phyloP scores from a whole-genome alignment of 2,329 filamentous ascomycete species.

The Gaeumannomyces tritici region DNA sequence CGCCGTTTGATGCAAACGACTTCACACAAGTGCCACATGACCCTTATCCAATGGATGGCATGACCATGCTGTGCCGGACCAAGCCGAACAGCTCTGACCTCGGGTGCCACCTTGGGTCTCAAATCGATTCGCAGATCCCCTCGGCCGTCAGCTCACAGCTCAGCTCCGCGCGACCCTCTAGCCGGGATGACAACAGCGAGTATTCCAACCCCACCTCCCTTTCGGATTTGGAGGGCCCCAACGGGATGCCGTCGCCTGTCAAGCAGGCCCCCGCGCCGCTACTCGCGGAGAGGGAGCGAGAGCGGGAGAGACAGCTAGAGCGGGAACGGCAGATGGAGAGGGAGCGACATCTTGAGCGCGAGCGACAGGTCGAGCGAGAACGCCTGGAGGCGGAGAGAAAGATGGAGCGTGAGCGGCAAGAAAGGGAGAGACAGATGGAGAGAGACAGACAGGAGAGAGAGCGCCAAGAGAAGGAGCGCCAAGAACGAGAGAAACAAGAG shows the following conservation, averaged over 20 bases:
- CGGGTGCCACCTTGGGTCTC: constrained; percentile 22
- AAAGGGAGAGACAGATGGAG: not conserved
- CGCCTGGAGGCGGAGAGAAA: not conserved
- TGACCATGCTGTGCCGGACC: constrained; percentile 91
- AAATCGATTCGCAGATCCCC: constrained; percentile 40
- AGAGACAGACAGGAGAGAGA: not conserved
- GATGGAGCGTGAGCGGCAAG: not conserved
- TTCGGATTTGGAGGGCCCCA: constrained; percentile 73
- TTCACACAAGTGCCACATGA: constrained; percentile 74
- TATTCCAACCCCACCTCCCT: constrained; percentile 83
- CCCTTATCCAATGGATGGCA: constrained; percentile 87
- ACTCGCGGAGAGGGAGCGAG: not conserved
- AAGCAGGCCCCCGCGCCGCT: constrained; percentile 41
- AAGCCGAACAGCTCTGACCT: constrained; percentile 15
- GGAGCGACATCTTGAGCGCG: not conserved
- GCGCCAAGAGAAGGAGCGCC: not conserved
- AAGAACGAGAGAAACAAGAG: not conserved
- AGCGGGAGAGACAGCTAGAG: not conserved
- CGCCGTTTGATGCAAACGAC: constrained; percentile 44
- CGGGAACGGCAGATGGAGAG: not conserved
- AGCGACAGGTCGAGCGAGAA: not conserved
- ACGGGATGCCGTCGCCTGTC: constrained; percentile 61
- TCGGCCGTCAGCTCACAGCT: constrained; percentile 31
- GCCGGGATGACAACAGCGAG: constrained; percentile 82
- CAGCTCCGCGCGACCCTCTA: constrained; percentile 65